Conservation (phyloP, 2,329 filamentous ascomycete species). For the Cadophora sp. region DNA sequence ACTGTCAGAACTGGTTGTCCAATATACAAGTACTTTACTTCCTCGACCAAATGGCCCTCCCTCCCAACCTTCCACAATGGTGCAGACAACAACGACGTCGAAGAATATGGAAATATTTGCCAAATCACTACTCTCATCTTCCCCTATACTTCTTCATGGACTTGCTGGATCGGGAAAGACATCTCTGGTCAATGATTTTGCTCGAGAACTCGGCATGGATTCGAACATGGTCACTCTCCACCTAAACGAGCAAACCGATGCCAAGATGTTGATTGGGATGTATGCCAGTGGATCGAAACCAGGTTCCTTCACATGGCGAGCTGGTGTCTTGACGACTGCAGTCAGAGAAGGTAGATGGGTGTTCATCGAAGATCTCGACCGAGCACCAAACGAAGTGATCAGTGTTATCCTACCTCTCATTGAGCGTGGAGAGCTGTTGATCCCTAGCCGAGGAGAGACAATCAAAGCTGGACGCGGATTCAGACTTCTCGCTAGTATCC, state of each 20-base stretch:
- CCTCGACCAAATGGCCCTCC: constrained; percentile 64
- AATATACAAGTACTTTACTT: constrained; percentile 71
- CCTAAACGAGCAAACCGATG: constrained; percentile 97
- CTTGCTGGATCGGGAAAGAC: constrained; percentile 91
- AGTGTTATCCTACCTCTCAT: constrained; percentile 92
- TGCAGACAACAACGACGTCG: constrained; percentile 75
- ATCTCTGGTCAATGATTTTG: constrained; percentile 80
- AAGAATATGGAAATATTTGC: constrained; percentile 76
- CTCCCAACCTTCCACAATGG: constrained; percentile 58
- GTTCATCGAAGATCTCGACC: constrained; percentile 94
- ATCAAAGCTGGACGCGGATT: constrained; percentile 86
- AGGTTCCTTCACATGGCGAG: constrained; percentile 89
- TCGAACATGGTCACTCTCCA: constrained; percentile 90
- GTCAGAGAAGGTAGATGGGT: constrained; percentile 96
- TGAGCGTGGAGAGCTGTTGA: constrained; percentile 87
- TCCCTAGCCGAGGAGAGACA: constrained; percentile 86
- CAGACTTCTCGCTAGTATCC: constrained; percentile 88
- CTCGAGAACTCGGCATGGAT: constrained; percentile 78
- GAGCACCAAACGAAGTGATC: constrained; percentile 92
- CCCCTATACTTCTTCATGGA: constrained; percentile 82
- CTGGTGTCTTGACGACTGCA: constrained; percentile 91
- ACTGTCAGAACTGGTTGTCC: constrained; percentile 66
- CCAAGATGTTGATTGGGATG: constrained; percentile 92
- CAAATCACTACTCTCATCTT: constrained; percentile 66
- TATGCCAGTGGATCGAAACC: constrained; percentile 90